phyloP scores from a whole-genome alignment of 148 eudicot species.

The Camellia granthamiana region DNA sequence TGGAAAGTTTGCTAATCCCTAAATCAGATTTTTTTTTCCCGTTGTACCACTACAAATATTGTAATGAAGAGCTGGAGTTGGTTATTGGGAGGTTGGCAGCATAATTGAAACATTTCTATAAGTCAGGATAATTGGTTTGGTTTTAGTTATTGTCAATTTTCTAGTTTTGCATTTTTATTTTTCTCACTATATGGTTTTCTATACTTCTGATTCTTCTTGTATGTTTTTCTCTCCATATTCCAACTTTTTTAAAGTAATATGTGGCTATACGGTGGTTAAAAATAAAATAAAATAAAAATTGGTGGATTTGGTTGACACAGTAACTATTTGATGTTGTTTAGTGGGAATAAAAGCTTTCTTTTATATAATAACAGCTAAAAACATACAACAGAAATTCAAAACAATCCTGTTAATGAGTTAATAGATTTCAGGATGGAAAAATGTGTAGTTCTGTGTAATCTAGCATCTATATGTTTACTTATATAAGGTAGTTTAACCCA shows the following conservation, averaged over 20 bases:
- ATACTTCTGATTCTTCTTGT: background rate
- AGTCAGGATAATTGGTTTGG: background rate
- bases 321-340: background rate
- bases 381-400: background rate
- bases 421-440: background rate
- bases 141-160: too few species aligned
- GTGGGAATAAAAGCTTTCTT: background rate
- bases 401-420: background rate
- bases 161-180: too few species aligned
- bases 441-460: background rate
- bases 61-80: background rate
- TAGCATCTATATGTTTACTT: background rate
- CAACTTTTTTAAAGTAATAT: background rate
- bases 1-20: background rate
- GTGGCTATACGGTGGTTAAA: background rate
- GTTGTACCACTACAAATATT: background rate
- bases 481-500: background rate
- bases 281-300: too few species aligned
- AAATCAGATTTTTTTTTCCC: background rate
- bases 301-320: background rate
- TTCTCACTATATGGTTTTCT: background rate
- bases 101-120: background rate
- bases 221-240: background rate
- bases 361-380: background rate
- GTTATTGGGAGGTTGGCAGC: background rate